Evolutionary conservation across 1,139 yeast genomes (phyloP).

Genomic region (Candida tetrigidarum): DNA sequence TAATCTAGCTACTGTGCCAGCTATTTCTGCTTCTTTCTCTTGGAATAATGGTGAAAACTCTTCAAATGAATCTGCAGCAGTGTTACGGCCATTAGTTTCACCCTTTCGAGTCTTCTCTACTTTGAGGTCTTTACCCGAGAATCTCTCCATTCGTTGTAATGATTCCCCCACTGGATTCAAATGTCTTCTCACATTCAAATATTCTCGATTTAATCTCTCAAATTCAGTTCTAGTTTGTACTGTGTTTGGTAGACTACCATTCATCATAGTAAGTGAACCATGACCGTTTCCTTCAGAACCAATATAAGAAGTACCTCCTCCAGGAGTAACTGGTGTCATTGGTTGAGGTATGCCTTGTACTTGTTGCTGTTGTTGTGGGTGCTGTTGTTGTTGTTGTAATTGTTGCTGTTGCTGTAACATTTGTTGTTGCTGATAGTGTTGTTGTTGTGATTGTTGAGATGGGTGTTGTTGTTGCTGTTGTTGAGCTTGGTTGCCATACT

Average conservation of each 20-base stretch:
- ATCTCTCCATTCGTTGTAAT: slow-evolving; percentile 47
- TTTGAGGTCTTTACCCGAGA: slow-evolving; percentile 24
- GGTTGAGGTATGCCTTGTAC: slow-evolving; percentile 7
- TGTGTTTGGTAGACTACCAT: slow-evolving; percentile 45
- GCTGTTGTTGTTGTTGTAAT: slow-evolving; percentile 11
- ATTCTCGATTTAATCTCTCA: slow-evolving; percentile 77
- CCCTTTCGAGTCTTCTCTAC: slow-evolving; percentile 25
- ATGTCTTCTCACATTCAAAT: slow-evolving; percentile 68
- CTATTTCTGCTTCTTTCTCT: slow-evolving; percentile 37
- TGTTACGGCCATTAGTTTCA: slow-evolving; percentile 12
- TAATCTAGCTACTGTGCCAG: slow-evolving; percentile 29
- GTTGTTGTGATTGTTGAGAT: slow-evolving; percentile 7
- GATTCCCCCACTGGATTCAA: slow-evolving; percentile 71
- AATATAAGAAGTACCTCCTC: neutral
- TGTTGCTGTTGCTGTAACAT: slow-evolving; percentile 7
- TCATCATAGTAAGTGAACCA: slow-evolving; percentile 38
- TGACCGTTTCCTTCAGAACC: slow-evolving; percentile 2
- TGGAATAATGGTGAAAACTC: slow-evolving; percentile 39
- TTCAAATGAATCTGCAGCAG: slow-evolving; percentile 35
- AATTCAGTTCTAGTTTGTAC: slow-evolving; percentile 74
- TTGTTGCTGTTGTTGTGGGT: slow-evolving; percentile 11
- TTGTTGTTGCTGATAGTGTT: slow-evolving; percentile 9
- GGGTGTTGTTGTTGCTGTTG: slow-evolving; percentile 4
- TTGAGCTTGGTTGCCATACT: slow-evolving; percentile 1
- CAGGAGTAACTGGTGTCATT: slow-evolving; percentile 12